These are phyloP conservation scores for Suillus luteus DNA, from an alignment of 768 basidiomycete species.

Conservation along the genomic window DNA sequence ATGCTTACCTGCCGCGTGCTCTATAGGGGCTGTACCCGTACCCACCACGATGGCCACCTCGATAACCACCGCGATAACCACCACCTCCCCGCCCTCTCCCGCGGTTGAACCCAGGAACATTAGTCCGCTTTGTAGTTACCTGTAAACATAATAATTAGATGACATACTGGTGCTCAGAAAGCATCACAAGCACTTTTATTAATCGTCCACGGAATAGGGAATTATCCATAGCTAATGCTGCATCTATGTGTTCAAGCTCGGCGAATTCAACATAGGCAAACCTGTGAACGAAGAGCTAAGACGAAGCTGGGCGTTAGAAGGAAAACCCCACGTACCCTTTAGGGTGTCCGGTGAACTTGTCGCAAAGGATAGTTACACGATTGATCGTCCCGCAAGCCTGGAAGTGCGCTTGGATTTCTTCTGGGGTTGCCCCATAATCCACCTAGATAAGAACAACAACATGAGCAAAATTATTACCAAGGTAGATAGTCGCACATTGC, in stretches of 20 bases:
- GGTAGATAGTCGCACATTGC: conserved; percentile 71
- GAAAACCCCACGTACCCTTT: conserved; percentile 72
- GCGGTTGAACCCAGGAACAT: conserved; percentile 88
- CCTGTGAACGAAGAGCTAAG: conserved; percentile 41
- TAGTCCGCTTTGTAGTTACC: conserved; percentile 96
- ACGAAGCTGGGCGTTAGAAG: conserved; percentile 13
- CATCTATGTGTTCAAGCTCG: conserved; percentile 87
- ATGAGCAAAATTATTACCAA: conserved; percentile 13
- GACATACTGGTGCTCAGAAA: not conserved
- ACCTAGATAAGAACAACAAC: conserved; percentile 55
- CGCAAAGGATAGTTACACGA: conserved; percentile 97
- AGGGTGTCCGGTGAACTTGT: conserved; percentile 99
- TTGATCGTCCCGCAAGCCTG: conserved; percentile 98
- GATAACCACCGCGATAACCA: conserved; percentile 56
- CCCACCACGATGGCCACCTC: conserved; percentile 62
- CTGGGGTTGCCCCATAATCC: conserved; percentile 95
- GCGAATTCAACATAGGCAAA: conserved; percentile 99
- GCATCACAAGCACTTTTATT: conserved; percentile 66
- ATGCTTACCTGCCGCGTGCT: conserved; percentile 72
- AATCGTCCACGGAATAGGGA: conserved; percentile 92
- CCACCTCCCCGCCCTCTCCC: conserved; percentile 77
- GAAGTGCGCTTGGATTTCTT: conserved; percentile 97
- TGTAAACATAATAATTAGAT: conserved; percentile 31
- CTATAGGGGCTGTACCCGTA: conserved; percentile 55
- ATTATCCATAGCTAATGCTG: conserved; percentile 92